Conservation (phyloP, 148 eudicot species). For the Dysphania ambrosioides region DNA sequence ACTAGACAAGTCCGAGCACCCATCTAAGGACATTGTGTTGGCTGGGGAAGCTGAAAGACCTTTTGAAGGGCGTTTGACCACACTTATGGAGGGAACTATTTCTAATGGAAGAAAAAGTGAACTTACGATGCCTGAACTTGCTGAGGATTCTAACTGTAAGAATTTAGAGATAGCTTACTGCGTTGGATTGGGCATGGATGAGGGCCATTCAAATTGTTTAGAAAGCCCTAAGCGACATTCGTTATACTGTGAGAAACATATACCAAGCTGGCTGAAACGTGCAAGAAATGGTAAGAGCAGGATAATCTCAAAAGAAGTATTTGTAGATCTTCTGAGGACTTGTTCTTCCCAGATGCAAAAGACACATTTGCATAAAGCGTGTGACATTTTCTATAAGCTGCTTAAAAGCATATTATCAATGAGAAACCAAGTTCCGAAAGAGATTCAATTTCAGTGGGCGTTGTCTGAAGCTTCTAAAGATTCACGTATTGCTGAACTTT, state of each 20-base stretch:
- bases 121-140: conserved; percentile 28
- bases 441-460: conserved; percentile 89
- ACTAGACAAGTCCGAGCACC: conserved; percentile 29
- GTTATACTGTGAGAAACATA: conserved; percentile 82
- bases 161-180: conserved; percentile 43
- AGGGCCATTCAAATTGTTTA: conserved; percentile 40
- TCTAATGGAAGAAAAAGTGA: conserved; percentile 29
- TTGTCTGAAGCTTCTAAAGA: conserved; percentile 94
- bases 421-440: conserved; percentile 85
- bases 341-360: conserved; percentile 67
- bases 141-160: conserved; percentile 19
- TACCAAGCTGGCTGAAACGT: conserved; percentile 99
- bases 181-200: conserved; percentile 55
- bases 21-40: conserved; percentile 41
- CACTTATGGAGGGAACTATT: conserved; percentile 30
- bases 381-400: conserved; percentile 83
- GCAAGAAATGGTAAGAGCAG: conserved; percentile 97
- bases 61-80: conserved; percentile 43
- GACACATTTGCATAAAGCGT: conserved; percentile 74
- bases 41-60: conserved; percentile 41
- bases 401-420: conserved; percentile 71
- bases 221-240: conserved; percentile 69
- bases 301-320: conserved; percentile 87
- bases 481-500: conserved; percentile 43
- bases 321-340: conserved; percentile 63